Evolutionary conservation across 2,329 filamentous ascomycete species (phyloP).

Genomic region (Bipolaris zeicola): DNA sequence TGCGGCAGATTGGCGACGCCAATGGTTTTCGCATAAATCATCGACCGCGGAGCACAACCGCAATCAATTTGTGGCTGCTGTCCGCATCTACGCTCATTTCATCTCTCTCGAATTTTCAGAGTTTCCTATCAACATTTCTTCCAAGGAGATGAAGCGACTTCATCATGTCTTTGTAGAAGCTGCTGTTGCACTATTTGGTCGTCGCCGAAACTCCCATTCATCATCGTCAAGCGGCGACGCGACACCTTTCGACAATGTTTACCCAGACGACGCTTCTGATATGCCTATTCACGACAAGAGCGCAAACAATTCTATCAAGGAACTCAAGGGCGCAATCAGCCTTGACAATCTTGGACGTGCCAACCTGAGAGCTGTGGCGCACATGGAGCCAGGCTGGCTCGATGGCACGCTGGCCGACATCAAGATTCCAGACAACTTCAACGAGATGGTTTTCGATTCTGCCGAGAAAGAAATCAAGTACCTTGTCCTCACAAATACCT

Average conservation of each 20-base stretch:
- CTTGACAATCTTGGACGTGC: slow-evolving; percentile 37
- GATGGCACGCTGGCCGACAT: slow-evolving; percentile 26
- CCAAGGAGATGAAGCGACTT: slow-evolving; percentile 35
- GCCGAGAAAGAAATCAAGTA: slow-evolving; percentile 46
- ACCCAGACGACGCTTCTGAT: slow-evolving; percentile 17
- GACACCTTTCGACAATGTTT: slow-evolving; percentile 38
- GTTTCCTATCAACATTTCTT: slow-evolving; percentile 45
- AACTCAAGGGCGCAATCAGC: slow-evolving; percentile 23
- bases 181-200: slow-evolving; percentile 29
- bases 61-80: slow-evolving; percentile 37
- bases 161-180: slow-evolving; percentile 34
- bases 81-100: slow-evolving; percentile 42
- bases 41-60: slow-evolving; percentile 31
- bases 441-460: slow-evolving; percentile 36
- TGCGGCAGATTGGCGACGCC: slow-evolving; percentile 41
- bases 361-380: slow-evolving; percentile 35
- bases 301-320: slow-evolving; percentile 22
- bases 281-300: slow-evolving; percentile 22
- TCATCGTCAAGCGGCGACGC: slow-evolving; percentile 27
- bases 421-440: slow-evolving; percentile 33
- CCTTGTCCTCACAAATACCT: slow-evolving; percentile 44
- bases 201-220: slow-evolving; percentile 21
- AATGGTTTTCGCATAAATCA: slow-evolving; percentile 33
- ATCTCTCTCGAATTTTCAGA: slow-evolving; percentile 43
- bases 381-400: slow-evolving; percentile 23